A percentile compares a stretch with the other conserved stretches of the same genome.
Conservation (phyloP, 2,329 filamentous ascomycete genomes). For the Coniochaeta ligniaria region DNA sequence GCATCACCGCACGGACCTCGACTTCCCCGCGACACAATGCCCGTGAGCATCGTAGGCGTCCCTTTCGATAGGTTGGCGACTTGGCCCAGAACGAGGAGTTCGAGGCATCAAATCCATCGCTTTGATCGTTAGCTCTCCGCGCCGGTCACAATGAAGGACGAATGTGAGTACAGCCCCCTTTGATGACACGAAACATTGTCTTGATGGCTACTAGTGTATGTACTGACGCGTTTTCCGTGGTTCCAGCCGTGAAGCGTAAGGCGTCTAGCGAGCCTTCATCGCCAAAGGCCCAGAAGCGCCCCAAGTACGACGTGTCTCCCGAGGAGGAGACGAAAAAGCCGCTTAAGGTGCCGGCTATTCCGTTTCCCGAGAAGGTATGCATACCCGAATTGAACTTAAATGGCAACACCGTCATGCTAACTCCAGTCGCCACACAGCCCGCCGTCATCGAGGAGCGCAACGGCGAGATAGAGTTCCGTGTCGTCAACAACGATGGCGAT, state of each 20-base stretch:
- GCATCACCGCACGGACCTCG: neutral
- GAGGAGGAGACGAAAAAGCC: conserved; percentile 42
- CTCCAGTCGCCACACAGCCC: conserved; percentile 43
- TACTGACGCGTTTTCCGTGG: conserved; percentile 17
- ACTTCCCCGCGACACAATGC: neutral
- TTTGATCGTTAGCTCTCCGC: conserved; percentile 4
- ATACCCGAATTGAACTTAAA: neutral
- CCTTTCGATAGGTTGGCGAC: too few relatives aligned
- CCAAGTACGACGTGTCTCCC: conserved; percentile 43
- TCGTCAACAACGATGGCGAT: conserved; percentile 92
- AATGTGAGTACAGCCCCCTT: conserved; percentile 10
- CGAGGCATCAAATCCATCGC: neutral
- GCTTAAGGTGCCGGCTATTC: conserved; percentile 55
- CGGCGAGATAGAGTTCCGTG: conserved; percentile 92
- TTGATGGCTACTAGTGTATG: neutral
- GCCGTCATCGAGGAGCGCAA: conserved; percentile 90
- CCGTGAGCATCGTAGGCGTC: too few relatives aligned
- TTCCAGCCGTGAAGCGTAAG: conserved; percentile 56
- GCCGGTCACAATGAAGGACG: conserved; percentile 17
- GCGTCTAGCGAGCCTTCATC: conserved; percentile 59
- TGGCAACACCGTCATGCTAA: neutral
- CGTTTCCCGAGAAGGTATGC: conserved; percentile 79
- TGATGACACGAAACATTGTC: neutral
- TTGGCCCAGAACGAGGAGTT: neutral
- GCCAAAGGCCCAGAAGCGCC: conserved; percentile 55